Conservation (phyloP, 2,329 filamentous ascomycete genomes). For the Pestalotiopsis fici region DNA sequence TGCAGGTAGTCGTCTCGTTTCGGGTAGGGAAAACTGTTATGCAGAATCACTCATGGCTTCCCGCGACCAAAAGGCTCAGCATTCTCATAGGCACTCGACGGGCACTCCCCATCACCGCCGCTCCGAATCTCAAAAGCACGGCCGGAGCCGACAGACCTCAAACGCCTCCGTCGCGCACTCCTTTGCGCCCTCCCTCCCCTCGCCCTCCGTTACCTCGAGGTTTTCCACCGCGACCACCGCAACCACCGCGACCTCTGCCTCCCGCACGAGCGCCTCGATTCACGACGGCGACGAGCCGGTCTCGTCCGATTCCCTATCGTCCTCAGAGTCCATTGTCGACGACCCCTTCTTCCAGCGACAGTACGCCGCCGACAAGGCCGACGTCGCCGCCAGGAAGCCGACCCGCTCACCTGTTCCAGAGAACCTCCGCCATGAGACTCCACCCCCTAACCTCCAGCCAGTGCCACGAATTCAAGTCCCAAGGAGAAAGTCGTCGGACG, state of each 20-base stretch:
- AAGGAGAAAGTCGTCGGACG: conserved; percentile 49
- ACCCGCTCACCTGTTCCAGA: conserved; percentile 13
- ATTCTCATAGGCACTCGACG: conserved; percentile 8
- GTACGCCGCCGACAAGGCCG: conserved; percentile 34
- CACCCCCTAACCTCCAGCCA: conserved; percentile 39
- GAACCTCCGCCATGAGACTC: conserved; percentile 39
- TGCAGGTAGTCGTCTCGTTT: not conserved
- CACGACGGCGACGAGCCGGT: conserved; percentile 15
- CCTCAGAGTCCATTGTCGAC: conserved; percentile 54
- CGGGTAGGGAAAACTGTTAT: conserved; percentile 1
- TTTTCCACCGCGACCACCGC: conserved; percentile 11
- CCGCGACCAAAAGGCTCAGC: conserved; percentile 5
- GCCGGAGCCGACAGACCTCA: conserved; percentile 9
- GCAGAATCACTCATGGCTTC: conserved; percentile 6
- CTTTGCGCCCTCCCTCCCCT: not conserved
- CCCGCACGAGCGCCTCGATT: conserved; percentile 5
- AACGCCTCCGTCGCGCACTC: conserved; percentile 1
- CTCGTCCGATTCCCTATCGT: conserved; percentile 39
- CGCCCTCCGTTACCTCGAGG: conserved; percentile 11
- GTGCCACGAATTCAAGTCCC: conserved; percentile 46
- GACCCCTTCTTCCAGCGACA: conserved; percentile 56
- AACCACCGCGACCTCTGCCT: not conserved
- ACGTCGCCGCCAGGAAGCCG: conserved; percentile 22
- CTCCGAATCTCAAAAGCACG: conserved; percentile 1
- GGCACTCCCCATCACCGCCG: conserved; percentile 14